Percentiles rank a stretch among this genome's conserved stretches.
phyloP scores from a whole-genome alignment of 345 rosid genomes.

The Ailanthus altissimus region DNA sequence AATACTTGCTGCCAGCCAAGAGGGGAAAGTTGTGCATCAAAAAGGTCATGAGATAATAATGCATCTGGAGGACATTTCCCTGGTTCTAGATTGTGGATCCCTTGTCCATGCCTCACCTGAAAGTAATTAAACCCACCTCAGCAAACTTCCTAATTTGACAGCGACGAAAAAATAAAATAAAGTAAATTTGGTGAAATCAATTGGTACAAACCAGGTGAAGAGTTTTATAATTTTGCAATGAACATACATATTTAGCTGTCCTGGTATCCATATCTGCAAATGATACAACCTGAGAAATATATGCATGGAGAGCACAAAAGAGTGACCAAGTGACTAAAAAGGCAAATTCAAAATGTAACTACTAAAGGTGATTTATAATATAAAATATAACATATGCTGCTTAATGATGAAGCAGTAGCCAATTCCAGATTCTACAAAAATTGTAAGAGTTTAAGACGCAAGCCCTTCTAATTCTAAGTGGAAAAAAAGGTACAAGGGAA shows the following conservation, averaged over 20 bases:
- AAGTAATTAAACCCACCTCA: background rate
- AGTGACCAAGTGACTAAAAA: background rate
- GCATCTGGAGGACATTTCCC: slow-evolving; percentile 35
- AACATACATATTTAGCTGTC: slow-evolving; percentile 36
- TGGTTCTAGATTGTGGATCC: slow-evolving; percentile 63
- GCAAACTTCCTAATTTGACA: background rate
- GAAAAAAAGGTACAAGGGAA: background rate
- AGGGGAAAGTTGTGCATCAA: slow-evolving; percentile 65
- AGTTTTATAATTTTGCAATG: slow-evolving; percentile 49
- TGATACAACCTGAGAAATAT: slow-evolving; percentile 13
- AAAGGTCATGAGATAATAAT: slow-evolving; percentile 48
- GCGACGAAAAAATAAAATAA: background rate
- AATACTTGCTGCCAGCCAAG: slow-evolving; percentile 57
- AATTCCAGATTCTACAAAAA: background rate
- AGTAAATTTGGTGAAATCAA: background rate
- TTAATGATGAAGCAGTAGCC: background rate
- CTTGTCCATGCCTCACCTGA: slow-evolving; percentile 80
- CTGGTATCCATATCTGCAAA: slow-evolving; percentile 36
- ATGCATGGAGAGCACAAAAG: background rate
- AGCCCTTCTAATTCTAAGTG: background rate
- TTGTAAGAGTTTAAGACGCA: background rate
- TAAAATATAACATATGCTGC: no score
- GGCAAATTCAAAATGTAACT: background rate
- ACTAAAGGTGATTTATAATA: background rate
- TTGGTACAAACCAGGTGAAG: slow-evolving; percentile 49